Evolutionary conservation across 2,329 filamentous ascomycete genomes (phyloP), one percentile per base, ranked within the genome.

Genomic region (Simplicillium sp.): DNA sequence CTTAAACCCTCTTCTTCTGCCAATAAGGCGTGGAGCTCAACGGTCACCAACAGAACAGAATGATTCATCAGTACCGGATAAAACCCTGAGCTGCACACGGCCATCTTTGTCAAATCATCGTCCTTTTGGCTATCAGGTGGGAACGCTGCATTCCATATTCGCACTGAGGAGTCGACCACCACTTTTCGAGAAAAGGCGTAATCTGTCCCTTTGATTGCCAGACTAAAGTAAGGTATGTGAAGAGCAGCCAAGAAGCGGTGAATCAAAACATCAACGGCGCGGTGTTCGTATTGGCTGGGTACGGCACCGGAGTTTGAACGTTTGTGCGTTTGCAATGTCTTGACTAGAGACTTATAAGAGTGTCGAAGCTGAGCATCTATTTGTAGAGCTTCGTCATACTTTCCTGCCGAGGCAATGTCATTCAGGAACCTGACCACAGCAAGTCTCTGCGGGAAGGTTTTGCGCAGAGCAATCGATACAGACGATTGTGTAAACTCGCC

Each of bases 201-300:
- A 3, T 60, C 50, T 1, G 67, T 58, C 3, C 72, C 58, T 1
- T 54, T 52, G 2, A 66, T 53, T 2, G 66, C 58, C 0, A 57
- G 49, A 1, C 53, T 54, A 17, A 70, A 66, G 50, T 66, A 78
- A 0, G 71, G 71, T 2, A 71, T 59, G 49, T 83, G 77, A 0
- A 82, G 61, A 0, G 68, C 60, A 11, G 73, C 59, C 4, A 80
- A 54, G 48, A 74, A 77, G 9, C 73, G 69, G 20, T 70, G 66
- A 42, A 77, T 62, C 15, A 75, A 54, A 31, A 75, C 60, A 17
- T 77, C 68, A 4, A 74, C 50, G 1, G 71, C 48, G 3, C 65
- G 62, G 7, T 64, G 50, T 13, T 66, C 62, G 41, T 73, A 73
- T 0, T 49, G 43, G 0, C 59, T 54, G 0, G 54, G 57, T 0